These are phyloP conservation scores for Fennellomyces sp. DNA, from an alignment of 371 early-diverging fungal genomes.

Conservation along the genomic window DNA sequence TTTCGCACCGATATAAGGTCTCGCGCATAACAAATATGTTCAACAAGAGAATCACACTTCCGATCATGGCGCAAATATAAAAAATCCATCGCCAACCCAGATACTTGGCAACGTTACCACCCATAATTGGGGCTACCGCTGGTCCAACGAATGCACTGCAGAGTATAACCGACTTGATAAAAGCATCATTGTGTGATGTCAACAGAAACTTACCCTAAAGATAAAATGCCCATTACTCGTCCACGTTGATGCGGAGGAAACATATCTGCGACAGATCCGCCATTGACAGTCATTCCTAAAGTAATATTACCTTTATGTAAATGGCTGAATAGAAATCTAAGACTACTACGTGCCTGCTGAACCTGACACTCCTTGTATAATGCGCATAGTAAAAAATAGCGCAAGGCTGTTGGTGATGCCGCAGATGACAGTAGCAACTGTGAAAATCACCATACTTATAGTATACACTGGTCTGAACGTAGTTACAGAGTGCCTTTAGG, in stretches of 20 bases:
- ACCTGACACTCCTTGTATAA: constrained; percentile 30
- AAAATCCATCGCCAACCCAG: constrained; percentile 61
- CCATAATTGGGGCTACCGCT: constrained; percentile 53
- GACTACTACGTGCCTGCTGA: no score
- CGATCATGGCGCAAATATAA: constrained; percentile 51
- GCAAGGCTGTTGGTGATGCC: constrained; percentile 27
- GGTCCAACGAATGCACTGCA: constrained; percentile 53
- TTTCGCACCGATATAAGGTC: constrained; percentile 30
- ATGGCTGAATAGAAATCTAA: no score
- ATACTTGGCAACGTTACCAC: constrained; percentile 51
- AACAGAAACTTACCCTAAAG: constrained; percentile 20
- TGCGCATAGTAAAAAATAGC: constrained; percentile 32
- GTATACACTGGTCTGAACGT: constrained; percentile 27
- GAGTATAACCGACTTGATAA: constrained; percentile 47
- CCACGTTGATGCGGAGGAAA: constrained; percentile 36
- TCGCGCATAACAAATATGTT: constrained; percentile 51
- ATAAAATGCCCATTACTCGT: constrained; percentile 36
- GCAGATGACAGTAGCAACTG: constrained; percentile 26
- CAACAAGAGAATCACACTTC: constrained; percentile 38
- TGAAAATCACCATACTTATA: constrained; percentile 12
- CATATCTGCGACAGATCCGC: constrained; percentile 39
- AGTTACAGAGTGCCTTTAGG: background rate
- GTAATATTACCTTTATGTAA: no score
- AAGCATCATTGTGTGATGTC: no score
- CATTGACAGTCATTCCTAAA: constrained; percentile 31